Evolutionary conservation across 1,284 basidiomycete genomes (phyloP).

Genomic region (Cutaneotrichosporon sp.): DNA sequence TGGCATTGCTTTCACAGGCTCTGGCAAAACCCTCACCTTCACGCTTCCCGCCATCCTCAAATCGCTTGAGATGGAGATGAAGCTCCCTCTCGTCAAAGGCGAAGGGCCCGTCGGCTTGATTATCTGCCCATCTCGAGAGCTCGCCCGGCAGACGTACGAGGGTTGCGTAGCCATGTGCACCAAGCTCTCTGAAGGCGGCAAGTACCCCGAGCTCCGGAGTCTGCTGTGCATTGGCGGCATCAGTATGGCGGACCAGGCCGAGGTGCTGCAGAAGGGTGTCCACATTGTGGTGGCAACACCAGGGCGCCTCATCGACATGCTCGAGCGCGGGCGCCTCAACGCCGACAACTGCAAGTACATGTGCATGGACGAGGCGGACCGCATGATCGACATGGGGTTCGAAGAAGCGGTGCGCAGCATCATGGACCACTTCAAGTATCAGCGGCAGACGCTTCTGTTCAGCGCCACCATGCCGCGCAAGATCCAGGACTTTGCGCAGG

Average conservation of each 20-base stretch:
- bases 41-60: slow-evolving; percentile 94
- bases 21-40: slow-evolving; percentile 89
- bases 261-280: slow-evolving; percentile 83
- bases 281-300: slow-evolving; percentile 73
- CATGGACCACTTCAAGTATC: slow-evolving; percentile 97
- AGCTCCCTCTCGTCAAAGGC: slow-evolving; percentile 83
- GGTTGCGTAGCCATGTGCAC: slow-evolving; percentile 83
- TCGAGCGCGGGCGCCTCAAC: slow-evolving; percentile 86
- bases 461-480: slow-evolving; percentile 99
- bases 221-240: slow-evolving; percentile 97
- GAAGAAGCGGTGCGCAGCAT: slow-evolving; percentile 98
- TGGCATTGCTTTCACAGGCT: slow-evolving; percentile 90
- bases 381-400: slow-evolving; percentile 99
- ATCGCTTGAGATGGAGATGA: slow-evolving; percentile 87
- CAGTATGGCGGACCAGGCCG: slow-evolving; percentile 93
- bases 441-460: slow-evolving; percentile 95
- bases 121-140: slow-evolving; percentile 91
- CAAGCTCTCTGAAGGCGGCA: slow-evolving; percentile 72
- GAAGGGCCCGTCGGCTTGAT: slow-evolving; percentile 96
- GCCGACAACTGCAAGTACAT: slow-evolving; percentile 91
- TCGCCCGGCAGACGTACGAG: slow-evolving; percentile 95
- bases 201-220: slow-evolving; percentile 80
- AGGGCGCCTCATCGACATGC: slow-evolving; percentile 61
- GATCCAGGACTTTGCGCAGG: slow-evolving; percentile 97
- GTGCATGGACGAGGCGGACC: slow-evolving; percentile 98